Percentiles rank a stretch among this genome's conserved stretches.
phyloP scores from a whole-genome alignment of 2,329 filamentous ascomycete species.

The Ceratocystis papillata region DNA sequence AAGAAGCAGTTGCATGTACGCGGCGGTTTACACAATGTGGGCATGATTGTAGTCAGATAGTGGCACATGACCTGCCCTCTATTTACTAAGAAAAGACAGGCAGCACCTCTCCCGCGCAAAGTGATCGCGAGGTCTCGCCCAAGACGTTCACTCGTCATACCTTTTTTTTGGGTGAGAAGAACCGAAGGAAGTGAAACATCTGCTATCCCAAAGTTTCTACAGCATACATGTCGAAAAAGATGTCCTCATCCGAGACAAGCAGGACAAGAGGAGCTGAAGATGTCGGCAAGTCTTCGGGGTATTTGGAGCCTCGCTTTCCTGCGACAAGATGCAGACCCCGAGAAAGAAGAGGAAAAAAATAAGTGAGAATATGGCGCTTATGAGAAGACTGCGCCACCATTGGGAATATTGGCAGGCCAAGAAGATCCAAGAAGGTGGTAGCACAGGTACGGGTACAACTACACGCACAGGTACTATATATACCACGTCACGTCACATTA shows the following conservation, averaged over 20 bases:
- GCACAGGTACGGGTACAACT: neutral
- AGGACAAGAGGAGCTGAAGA: neutral
- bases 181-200: neutral
- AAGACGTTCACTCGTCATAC: neutral
- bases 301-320: neutral
- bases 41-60: neutral
- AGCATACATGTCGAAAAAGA: neutral
- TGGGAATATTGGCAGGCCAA: conserved; percentile 1
- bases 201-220: neutral
- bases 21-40: neutral
- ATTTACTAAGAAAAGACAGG: neutral
- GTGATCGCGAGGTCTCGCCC: neutral
- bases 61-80: neutral
- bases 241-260: neutral
- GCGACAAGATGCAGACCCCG: neutral
- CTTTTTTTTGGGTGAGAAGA: neutral
- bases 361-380: neutral
- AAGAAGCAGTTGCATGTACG: neutral
- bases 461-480: neutral
- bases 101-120: neutral
- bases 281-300: neutral
- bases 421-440: conserved; percentile 1
- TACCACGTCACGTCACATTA: neutral
- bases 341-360: neutral
- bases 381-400: neutral